A percentile compares a stretch with the other conserved stretches of the same genome.
These are phyloP conservation scores for Yamadazyma blattariae DNA, from an alignment of 1,139 yeast species.

Conservation along the genomic window DNA sequence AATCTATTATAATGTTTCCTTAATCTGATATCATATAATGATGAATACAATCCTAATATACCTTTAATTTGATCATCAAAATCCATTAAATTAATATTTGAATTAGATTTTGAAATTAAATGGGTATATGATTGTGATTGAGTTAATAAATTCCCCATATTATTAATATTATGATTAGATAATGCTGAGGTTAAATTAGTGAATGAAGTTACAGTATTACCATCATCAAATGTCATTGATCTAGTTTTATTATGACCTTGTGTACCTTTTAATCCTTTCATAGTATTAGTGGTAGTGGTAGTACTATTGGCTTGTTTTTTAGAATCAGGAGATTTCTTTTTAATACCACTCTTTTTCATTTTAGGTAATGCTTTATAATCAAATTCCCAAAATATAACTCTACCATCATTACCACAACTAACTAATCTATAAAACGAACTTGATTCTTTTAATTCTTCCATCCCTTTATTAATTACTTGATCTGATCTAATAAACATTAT, in stretches of 20 bases:
- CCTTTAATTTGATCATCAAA: conserved; percentile 14
- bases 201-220: conserved; percentile 6
- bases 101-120: conserved; percentile 4
- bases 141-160: conserved; percentile 13
- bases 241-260: conserved; percentile 10
- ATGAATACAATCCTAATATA: conserved; percentile 31
- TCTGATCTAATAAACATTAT: conserved; percentile 32
- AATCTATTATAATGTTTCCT: conserved; percentile 24
- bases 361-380: conserved; percentile 60
- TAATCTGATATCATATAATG: conserved; percentile 34
- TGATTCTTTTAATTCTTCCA: conserved; percentile 17
- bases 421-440: conserved; percentile 51
- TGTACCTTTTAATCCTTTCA: conserved; percentile 3
- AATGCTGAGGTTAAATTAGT: conserved; percentile 8
- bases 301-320: neutral
- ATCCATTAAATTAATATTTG: conserved; percentile 19
- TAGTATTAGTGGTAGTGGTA: neutral
- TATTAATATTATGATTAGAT: conserved; percentile 7
- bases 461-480: conserved; percentile 9
- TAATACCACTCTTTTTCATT: conserved; percentile 23
- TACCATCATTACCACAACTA: conserved; percentile 71
- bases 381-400: conserved; percentile 69
- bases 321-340: neutral
- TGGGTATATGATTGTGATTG: neutral
- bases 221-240: conserved; percentile 13